These are phyloP conservation scores for Fistulifera pelliculosa DNA, from an alignment of 108 stramenopile genomes.

Conservation along the genomic window DNA sequence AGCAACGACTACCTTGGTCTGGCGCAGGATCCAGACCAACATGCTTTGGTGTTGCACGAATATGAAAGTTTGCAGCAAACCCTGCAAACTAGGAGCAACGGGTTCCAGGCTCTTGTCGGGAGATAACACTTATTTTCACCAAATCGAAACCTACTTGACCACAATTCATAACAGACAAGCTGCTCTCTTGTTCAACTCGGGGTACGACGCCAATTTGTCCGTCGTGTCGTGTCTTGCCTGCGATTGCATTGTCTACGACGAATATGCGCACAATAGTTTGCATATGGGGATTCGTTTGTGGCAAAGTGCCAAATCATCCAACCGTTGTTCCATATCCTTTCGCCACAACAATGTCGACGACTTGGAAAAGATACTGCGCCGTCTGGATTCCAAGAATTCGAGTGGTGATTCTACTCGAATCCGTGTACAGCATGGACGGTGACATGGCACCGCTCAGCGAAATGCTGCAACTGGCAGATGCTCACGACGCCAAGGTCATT, in stretches of 20 bases:
- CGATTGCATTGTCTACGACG: conserved; percentile 81
- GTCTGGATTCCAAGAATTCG: background rate
- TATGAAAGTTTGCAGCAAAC: background rate
- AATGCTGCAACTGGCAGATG: conserved; percentile 50
- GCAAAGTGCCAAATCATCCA: conserved; percentile 6
- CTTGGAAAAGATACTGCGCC: conserved; percentile 41
- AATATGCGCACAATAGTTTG: conserved; percentile 88
- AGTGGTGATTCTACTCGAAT: conserved; percentile 84
- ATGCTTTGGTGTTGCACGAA: conserved; percentile 1
- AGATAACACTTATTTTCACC: conserved; percentile 62
- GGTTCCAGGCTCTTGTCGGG: conserved; percentile 92
- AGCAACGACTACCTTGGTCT: conserved; percentile 97
- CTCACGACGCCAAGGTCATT: conserved; percentile 53
- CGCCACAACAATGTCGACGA: conserved; percentile 76
- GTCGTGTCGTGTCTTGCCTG: conserved; percentile 68
- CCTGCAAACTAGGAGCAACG: conserved; percentile 63
- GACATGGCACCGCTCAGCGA: conserved; percentile 82
- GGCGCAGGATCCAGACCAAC: conserved; percentile 34
- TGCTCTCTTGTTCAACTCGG: conserved; percentile 88
- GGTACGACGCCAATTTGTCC: conserved; percentile 95
- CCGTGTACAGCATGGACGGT: conserved; percentile 97
- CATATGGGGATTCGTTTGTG: conserved; percentile 79
- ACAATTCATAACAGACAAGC: conserved; percentile 60
- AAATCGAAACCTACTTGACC: conserved; percentile 65
- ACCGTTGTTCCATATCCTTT: conserved; percentile 30